Evolutionary conservation across 1,139 yeast species (phyloP).

Genomic region (Pichia sp.): DNA sequence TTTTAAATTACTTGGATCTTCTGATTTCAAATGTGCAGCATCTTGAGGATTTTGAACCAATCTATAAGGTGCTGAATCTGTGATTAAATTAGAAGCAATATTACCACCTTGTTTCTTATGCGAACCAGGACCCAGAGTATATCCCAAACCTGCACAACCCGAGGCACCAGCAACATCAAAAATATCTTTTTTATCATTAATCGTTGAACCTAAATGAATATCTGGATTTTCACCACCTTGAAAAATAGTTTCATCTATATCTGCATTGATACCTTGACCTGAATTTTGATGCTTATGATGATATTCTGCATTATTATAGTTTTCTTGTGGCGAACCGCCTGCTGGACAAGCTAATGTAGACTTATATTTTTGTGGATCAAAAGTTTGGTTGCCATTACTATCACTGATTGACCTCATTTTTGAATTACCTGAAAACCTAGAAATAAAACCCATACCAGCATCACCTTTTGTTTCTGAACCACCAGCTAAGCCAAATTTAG

Average conservation of each 20-base stretch:
- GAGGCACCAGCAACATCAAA: background rate
- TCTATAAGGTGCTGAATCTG: constrained; percentile 14
- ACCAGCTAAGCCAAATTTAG: background rate
- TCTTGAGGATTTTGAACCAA: constrained; percentile 13
- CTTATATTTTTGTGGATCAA: background rate
- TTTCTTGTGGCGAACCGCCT: background rate
- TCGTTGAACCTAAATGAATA: background rate
- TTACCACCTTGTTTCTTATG: no score
- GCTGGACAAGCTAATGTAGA: background rate
- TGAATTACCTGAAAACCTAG: background rate
- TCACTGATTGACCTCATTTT: background rate
- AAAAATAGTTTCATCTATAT: background rate
- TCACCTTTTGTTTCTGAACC: background rate
- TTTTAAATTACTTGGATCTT: constrained; percentile 6
- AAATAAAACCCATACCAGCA: background rate
- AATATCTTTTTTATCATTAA: background rate
- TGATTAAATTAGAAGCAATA: background rate
- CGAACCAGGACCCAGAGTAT: background rate
- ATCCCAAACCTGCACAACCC: background rate
- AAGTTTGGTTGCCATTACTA: background rate
- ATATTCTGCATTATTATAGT: background rate
- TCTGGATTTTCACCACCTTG: background rate
- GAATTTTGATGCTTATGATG: background rate
- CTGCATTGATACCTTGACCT: no score
- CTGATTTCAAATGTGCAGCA: constrained; percentile 4